Evolutionary conservation across 176 grass and related monocot genomes (phyloP), one percentile per base, ranked within the genome.

Genomic region (Triticum timopheevii): DNA sequence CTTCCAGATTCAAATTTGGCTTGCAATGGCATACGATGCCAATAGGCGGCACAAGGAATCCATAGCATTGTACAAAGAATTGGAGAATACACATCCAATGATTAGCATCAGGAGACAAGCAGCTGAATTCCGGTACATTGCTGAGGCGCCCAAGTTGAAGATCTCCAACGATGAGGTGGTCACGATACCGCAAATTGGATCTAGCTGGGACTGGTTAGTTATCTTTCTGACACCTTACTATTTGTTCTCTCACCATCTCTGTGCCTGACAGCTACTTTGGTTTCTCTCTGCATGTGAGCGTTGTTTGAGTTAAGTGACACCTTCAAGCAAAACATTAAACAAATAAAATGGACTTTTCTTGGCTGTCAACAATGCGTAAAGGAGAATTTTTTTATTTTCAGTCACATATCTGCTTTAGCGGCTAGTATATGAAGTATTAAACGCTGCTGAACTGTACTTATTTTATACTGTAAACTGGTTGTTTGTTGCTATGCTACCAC

Each of bases 131-230:
- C 85, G 97, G 24, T 99, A 96, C 80, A 99, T 99, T 78, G 90
- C 91, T 65, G 92, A 99, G 86, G 94, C 97, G 61, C 97, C 97
- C 38, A 99, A 93, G 71, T 86, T 99, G 87, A 99, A 99, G 81
- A 99, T 99, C 73, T 96, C 97, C 40, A 96, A 94, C 74, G 97
- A 99, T 3, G 97, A 99, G 92, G 93, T 96, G 70, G 97, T 99
- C 82, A 87, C 97, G 3, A 99, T 99, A 84, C 97, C 97, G 34
- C 91, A 94, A 83, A 99, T 99, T 58, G 94, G 97, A 52, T 94
- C 94, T 13, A 99, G 94, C 84, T 99, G 95, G 86, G 96, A 99
- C 84, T 86, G 97, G 97, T 99, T 81, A 77, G 93, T 83, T 67
- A 25, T 80, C 75, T 85, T 3, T 76, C 27, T 42, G 1, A 44